Percentiles rank a stretch among this genome's conserved stretches.
These are phyloP conservation scores for Exophiala xenobiotica DNA, from an alignment of 2,329 filamentous ascomycete species.

Conservation along the genomic window DNA sequence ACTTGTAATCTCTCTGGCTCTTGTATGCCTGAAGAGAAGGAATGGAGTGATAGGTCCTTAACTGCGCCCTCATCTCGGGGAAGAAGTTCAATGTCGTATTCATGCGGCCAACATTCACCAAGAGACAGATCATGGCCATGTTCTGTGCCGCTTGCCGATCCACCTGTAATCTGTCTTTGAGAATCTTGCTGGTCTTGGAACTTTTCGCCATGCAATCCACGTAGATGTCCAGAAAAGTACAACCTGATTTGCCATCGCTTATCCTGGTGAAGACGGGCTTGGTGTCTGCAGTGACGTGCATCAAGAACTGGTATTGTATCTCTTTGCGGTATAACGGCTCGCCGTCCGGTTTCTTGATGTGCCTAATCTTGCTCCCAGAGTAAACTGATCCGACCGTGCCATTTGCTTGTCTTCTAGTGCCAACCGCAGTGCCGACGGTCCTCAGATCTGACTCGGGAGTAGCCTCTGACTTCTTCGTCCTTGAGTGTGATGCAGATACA, in stretches of 20 bases:
- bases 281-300: constrained; percentile 62
- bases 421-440: constrained; percentile 37
- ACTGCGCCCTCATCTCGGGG: constrained; percentile 96
- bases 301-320: constrained; percentile 65
- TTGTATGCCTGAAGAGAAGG: constrained; percentile 93
- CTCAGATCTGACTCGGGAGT: constrained; percentile 25
- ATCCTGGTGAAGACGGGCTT: constrained; percentile 81
- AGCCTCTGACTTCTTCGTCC: constrained; percentile 27
- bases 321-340: constrained; percentile 67
- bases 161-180: constrained; percentile 92
- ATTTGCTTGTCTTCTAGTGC: constrained; percentile 61
- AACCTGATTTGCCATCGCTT: constrained; percentile 74
- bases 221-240: constrained; percentile 89
- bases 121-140: constrained; percentile 98
- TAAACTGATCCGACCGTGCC: constrained; percentile 66
- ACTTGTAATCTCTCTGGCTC: constrained; percentile 94
- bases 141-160: constrained; percentile 90
- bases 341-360: constrained; percentile 67
- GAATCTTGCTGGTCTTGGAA: constrained; percentile 97
- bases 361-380: constrained; percentile 66
- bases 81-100: constrained; percentile 99
- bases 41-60: constrained; percentile 97
- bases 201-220: constrained; percentile 98
- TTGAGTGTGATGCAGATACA: constrained; percentile 19
- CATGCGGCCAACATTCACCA: constrained; percentile 98